Conservation (phyloP, 495 filamentous ascomycete species). For the Neurospora discreta region DNA sequence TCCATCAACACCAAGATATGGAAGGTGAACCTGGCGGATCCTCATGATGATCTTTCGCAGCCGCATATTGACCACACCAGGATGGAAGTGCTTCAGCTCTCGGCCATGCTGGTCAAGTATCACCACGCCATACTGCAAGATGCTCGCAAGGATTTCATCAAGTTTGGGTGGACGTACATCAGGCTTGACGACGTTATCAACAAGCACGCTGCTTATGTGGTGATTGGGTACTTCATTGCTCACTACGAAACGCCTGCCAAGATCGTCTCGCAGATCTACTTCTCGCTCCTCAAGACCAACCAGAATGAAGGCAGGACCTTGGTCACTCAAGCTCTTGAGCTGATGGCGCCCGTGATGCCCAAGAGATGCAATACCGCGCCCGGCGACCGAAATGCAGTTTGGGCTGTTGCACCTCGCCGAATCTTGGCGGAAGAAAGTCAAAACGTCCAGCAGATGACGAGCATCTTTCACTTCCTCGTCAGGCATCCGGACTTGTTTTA, state of each 20-base stretch:
- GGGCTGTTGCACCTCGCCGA: conserved; percentile 83
- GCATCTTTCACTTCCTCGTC: conserved; percentile 94
- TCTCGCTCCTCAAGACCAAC: conserved; percentile 79
- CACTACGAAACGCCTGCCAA: conserved; percentile 94
- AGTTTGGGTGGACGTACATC: conserved; percentile 98
- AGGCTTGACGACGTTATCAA: conserved; percentile 97
- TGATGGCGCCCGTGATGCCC: conserved; percentile 87
- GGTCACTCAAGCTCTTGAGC: conserved; percentile 86
- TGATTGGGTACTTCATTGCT: conserved; percentile 95
- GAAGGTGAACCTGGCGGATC: conserved; percentile 76
- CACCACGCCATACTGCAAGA: conserved; percentile 75
- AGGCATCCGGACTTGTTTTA: conserved; percentile 89
- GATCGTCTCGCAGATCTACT: conserved; percentile 90
- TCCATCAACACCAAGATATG: conserved; percentile 88
- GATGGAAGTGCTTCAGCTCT: conserved; percentile 91
- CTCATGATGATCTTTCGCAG: conserved; percentile 73
- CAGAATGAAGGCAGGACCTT: conserved; percentile 89
- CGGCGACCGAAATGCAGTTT: conserved; percentile 46
- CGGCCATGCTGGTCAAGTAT: conserved; percentile 89
- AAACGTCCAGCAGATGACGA: conserved; percentile 91
- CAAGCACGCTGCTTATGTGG: conserved; percentile 94
- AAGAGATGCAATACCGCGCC: conserved; percentile 46
- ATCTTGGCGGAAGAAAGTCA: conserved; percentile 93
- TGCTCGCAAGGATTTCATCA: conserved; percentile 94
- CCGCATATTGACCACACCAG: conserved; percentile 88